A percentile compares a stretch with the other conserved stretches of the same genome.
phyloP scores from a whole-genome alignment of 2,329 filamentous ascomycete genomes.

The Cercospora citrullina region DNA sequence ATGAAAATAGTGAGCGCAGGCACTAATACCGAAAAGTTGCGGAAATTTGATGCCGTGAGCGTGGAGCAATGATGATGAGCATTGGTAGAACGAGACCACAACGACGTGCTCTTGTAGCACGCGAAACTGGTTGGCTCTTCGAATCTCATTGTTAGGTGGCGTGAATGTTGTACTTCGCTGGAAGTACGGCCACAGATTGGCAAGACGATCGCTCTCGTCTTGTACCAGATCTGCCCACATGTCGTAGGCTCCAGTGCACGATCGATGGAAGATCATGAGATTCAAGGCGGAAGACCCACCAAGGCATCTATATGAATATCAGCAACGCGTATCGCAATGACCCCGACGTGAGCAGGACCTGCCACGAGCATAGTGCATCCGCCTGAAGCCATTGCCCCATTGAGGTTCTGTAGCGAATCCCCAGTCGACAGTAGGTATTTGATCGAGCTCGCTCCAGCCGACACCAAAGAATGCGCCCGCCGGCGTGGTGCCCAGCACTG shows the following conservation, averaged over 20 bases:
- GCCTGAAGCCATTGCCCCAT: not conserved
- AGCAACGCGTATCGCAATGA: too few species aligned
- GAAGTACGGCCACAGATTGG: not conserved
- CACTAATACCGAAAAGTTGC: too few species aligned
- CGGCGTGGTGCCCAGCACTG: not conserved
- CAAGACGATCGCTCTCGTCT: not conserved
- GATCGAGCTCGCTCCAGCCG: not conserved
- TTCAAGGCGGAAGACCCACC: not conserved
- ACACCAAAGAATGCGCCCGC: not conserved
- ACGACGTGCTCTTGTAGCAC: too few species aligned
- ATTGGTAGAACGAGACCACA: too few species aligned
- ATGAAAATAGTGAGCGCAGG: conserved; percentile 27
- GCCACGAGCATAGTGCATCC: not conserved
- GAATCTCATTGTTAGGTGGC: not conserved
- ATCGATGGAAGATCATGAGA: not conserved
- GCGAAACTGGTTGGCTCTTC: not conserved
- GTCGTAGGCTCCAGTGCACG: not conserved
- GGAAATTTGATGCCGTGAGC: too few species aligned
- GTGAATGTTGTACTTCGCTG: not conserved
- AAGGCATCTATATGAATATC: not conserved
- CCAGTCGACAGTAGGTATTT: not conserved
- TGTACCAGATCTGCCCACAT: not conserved
- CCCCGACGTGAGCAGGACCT: not conserved
- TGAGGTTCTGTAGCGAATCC: not conserved
- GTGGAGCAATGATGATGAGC: too few species aligned